Percentiles rank a stretch among this genome's conserved stretches.
phyloP scores from a whole-genome alignment of 257 asterid species.

The Solanum okadae region DNA sequence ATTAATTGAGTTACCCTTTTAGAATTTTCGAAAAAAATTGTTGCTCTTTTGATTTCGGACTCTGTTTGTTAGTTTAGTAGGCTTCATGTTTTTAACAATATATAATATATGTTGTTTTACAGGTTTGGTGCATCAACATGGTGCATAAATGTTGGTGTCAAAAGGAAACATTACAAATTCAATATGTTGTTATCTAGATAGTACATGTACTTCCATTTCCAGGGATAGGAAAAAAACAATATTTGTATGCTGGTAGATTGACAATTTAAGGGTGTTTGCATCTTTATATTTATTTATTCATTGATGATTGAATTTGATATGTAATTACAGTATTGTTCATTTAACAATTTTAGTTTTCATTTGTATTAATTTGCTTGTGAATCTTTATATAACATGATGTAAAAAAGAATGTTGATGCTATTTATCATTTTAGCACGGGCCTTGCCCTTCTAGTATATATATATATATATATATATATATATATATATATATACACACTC shows the following conservation, averaged over 20 bases:
- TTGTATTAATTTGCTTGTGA: background rate
- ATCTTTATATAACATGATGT: background rate
- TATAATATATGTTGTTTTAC: no score
- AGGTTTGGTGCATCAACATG: no score
- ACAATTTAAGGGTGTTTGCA: background rate
- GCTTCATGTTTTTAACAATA: no score
- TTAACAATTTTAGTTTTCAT: no score
- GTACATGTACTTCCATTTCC: background rate
- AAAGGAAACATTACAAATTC: background rate
- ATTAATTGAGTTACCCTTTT: no score
- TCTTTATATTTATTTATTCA: background rate
- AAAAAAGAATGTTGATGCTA: background rate
- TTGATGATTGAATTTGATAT: background rate
- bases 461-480: no score
- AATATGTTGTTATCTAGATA: background rate
- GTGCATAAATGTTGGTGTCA: background rate
- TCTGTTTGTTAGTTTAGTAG: no score
- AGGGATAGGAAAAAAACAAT: background rate
- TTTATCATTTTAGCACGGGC: background rate
- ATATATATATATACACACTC: no score
- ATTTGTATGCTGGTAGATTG: background rate
- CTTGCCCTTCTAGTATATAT: no score
- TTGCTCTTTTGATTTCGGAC: no score
- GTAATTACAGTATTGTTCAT: background rate
- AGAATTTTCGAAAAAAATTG: no score